These are phyloP conservation scores for Mrakia blollopis DNA, from an alignment of 768 basidiomycete genomes.

Conservation along the genomic window DNA sequence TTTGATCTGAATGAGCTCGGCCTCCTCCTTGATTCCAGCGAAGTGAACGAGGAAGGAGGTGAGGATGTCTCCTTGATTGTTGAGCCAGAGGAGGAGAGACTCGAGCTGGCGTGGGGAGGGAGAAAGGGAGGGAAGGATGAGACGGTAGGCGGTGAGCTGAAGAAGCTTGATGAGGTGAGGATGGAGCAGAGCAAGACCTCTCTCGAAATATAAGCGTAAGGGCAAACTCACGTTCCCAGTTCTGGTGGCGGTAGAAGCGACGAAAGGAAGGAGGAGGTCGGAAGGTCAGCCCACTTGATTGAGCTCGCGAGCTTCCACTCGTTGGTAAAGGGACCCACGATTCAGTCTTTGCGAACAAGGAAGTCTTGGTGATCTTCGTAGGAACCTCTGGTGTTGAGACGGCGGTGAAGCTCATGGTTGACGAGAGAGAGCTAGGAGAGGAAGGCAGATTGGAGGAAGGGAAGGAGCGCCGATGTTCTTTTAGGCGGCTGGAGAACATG, in stretches of 20 bases:
- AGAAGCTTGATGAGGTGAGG: not conserved
- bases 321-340: not conserved
- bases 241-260: not conserved
- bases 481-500: not conserved
- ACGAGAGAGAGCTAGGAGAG: not conserved
- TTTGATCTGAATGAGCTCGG: not conserved
- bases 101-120: not conserved
- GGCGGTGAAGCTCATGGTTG: not conserved
- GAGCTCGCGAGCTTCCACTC: not conserved
- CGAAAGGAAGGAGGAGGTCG: not conserved
- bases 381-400: not conserved
- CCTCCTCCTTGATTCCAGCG: not conserved
- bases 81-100: not conserved
- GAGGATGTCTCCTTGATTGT: conserved; percentile 11
- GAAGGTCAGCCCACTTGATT: not conserved
- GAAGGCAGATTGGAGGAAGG: not conserved
- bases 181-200: not conserved
- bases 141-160: not conserved
- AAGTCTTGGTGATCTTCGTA: not conserved
- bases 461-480: not conserved
- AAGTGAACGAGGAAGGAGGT: not conserved
- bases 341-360: not conserved
- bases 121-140: not conserved
- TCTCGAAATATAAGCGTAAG: not conserved
- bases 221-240: not conserved